These are phyloP conservation scores for Leccinum ponderosum DNA, from an alignment of 1,284 basidiomycete species.

Conservation along the genomic window DNA sequence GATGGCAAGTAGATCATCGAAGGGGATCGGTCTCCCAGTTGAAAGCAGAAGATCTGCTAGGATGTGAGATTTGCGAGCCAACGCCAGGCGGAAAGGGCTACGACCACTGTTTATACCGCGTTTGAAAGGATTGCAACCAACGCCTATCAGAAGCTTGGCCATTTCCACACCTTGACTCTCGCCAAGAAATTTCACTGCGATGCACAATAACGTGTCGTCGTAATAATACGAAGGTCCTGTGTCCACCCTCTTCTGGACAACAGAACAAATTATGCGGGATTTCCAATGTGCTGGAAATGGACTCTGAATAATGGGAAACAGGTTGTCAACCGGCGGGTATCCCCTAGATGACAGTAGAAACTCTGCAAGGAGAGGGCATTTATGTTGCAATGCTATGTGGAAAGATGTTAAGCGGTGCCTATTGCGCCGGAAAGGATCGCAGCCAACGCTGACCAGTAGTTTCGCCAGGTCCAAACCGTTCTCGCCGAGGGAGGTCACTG, in stretches of 20 bases:
- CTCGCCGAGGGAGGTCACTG: background rate
- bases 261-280: background rate
- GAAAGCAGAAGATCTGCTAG: slow-evolving; percentile 1
- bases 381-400: background rate
- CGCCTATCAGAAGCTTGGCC: background rate
- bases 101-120: background rate
- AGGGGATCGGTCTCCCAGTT: background rate
- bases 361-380: background rate
- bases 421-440: background rate
- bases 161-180: background rate
- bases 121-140: background rate
- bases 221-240: background rate
- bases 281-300: background rate
- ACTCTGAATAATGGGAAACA: background rate
- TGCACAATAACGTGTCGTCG: background rate
- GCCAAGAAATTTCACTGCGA: background rate
- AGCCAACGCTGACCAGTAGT: background rate
- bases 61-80: background rate
- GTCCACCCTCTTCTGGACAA: background rate
- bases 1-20: background rate
- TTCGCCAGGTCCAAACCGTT: background rate
- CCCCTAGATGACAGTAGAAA: background rate
- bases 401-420: background rate
- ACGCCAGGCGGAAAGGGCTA: background rate
- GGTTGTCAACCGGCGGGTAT: background rate